Conservation (phyloP, 192 early-diverging fungal genomes). For the Gryganskiella cystojenkinii region DNA sequence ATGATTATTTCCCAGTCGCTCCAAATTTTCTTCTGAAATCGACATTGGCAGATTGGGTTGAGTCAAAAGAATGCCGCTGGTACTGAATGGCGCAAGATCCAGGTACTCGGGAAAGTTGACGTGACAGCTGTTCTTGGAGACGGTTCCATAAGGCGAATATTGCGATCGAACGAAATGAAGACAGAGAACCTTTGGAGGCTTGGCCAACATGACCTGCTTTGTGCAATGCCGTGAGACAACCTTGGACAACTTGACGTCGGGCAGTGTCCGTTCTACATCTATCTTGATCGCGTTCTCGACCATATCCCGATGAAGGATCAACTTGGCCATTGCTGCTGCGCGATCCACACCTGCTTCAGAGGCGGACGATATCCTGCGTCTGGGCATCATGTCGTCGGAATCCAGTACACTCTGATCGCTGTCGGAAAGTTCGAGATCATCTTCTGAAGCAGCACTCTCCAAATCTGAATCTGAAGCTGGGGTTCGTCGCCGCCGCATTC, state of each 20-base stretch:
- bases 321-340: conserved; percentile 15
- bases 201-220: conserved; percentile 87
- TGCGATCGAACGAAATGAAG: conserved; percentile 89
- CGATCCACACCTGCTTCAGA: conserved; percentile 5
- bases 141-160: conserved; percentile 74
- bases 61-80: conserved; percentile 65
- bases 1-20: conserved; percentile 13
- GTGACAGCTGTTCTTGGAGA: conserved; percentile 85
- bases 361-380: neutral
- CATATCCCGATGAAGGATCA: conserved; percentile 19
- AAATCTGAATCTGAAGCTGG: neutral
- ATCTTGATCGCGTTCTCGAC: conserved; percentile 55
- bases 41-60: conserved; percentile 69
- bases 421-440: conserved; percentile 5
- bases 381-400: neutral
- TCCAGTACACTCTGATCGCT: conserved; percentile 12
- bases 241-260: conserved; percentile 52
- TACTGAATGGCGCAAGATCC: conserved; percentile 77
- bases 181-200: conserved; percentile 79
- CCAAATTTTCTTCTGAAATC: conserved; percentile 19
- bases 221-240: conserved; percentile 62
- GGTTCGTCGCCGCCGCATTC: neutral
- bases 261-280: conserved; percentile 57
- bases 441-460: neutral
- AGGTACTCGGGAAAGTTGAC: conserved; percentile 84